Evolutionary conservation across 495 filamentous ascomycete species (phyloP).

Genomic region (Annulohypoxylon bovei): DNA sequence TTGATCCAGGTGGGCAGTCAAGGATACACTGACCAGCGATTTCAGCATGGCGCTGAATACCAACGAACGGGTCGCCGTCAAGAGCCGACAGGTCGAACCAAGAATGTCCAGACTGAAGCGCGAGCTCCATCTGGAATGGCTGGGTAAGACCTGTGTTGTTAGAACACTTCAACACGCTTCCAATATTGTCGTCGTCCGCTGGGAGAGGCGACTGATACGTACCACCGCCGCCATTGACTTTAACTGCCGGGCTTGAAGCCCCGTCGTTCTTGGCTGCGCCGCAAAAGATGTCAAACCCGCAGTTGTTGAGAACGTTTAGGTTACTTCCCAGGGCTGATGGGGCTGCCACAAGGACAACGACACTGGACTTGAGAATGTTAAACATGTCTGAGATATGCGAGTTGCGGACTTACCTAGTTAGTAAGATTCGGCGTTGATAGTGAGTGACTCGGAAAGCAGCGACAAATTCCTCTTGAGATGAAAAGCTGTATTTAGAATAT

Average conservation of each 20-base stretch:
- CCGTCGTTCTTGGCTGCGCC: constrained; percentile 38
- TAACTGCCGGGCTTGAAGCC: background rate
- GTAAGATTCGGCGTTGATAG: background rate
- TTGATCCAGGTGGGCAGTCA: constrained; percentile 6
- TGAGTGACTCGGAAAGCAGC: background rate
- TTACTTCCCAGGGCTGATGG: constrained; percentile 3
- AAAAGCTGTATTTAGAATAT: background rate
- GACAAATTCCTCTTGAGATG: background rate
- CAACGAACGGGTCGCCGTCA: constrained; percentile 29
- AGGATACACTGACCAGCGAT: constrained; percentile 32
- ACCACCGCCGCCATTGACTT: background rate
- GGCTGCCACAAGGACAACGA: constrained; percentile 2
- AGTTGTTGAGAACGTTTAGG: constrained; percentile 29
- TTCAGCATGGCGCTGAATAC: constrained; percentile 27
- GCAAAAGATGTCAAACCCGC: constrained; percentile 31
- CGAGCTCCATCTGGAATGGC: constrained; percentile 36
- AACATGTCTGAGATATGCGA: background rate
- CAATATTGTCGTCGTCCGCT: constrained; percentile 31
- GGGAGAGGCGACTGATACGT: constrained; percentile 22
- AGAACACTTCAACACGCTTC: constrained; percentile 33
- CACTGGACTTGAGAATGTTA: background rate
- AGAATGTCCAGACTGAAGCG: constrained; percentile 12
- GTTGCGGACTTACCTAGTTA: background rate
- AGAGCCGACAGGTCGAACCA: constrained; percentile 37
- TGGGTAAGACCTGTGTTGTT: background rate